Base-by-base conservation (phyloP, 1,284 basidiomycete species). In the Moniliella sp. region DNA sequence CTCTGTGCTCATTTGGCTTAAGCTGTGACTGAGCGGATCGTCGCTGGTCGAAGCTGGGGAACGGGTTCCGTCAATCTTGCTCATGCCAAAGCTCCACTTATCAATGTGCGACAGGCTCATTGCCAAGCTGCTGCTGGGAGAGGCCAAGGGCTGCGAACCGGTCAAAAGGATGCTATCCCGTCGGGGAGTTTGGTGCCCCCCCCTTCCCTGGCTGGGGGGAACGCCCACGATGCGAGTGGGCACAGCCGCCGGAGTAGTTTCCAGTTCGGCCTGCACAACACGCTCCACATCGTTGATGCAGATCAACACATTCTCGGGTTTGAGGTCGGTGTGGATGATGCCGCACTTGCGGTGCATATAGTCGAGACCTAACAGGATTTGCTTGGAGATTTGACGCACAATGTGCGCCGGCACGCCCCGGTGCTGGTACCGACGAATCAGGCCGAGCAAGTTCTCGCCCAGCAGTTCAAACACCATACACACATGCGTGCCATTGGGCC, bases 381-480 rank as follows among this genome's bases (percentile, higher is more conserved):
- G 84, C 61, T 86, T 88, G 25, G 81, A 79, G 50, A 91, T 88
- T 62, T 91, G 84, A 52, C 76, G 78, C 43, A 86, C 81, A 45
- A 93, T 67, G 35, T 68, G 74, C 66, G 82, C 78, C 5, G 84
- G 83, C 0, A 93, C 82, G 41, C 84, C 84, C 50, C 79, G 78
- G 64, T 86, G 79, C 67, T 78, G 76, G 62, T 80, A 73, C 10
- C 84, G 73, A 63, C 86, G 86, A 91, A n/a, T 88, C 49, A 93
- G 70, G 2, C 83, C 83, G 0, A 93, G 70, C 7, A 93, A 66
- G 60, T 86, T 91, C 64, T 93, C 84, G 37, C 84, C 84, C 5
- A 93, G 70, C 15, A 93, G 84, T 62, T 93, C 84, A 56, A 91
- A 91, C 12, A 93, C 84, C 84, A 93, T 91, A 69, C 84, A 93